phyloP scores from a whole-genome alignment of 2,329 filamentous ascomycete species.

The Fusarium floridanum region DNA sequence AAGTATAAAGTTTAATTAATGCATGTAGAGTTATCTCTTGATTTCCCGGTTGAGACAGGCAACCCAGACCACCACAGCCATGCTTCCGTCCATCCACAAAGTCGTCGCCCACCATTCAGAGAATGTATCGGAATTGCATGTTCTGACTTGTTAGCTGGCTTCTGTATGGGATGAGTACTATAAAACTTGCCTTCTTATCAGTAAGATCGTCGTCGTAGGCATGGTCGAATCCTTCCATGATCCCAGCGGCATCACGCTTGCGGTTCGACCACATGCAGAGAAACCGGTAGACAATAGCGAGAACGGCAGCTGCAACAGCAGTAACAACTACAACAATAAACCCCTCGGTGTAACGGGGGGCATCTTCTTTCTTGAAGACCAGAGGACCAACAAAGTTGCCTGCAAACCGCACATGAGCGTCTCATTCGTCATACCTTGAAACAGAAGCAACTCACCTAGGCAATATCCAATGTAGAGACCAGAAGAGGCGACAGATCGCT shows the following conservation, averaged over 20 bases:
- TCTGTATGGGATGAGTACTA: rapidly evolving
- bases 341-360: constrained; percentile 54
- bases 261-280: constrained; percentile 60
- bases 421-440: not conserved
- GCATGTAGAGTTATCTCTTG: not conserved
- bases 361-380: constrained; percentile 55
- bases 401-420: not conserved
- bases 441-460: constrained; percentile 48
- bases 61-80: not conserved
- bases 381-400: constrained; percentile 60
- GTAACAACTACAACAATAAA: constrained; percentile 56
- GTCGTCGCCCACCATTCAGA: constrained; percentile 1
- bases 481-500: constrained; percentile 61
- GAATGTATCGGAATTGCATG: constrained; percentile 37
- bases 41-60: not conserved
- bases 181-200: constrained; percentile 50
- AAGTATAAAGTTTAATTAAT: not conserved
- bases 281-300: constrained; percentile 59
- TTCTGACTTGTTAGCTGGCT: constrained; percentile 20
- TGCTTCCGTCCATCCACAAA: not conserved
- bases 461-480: constrained; percentile 66
- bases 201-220: constrained; percentile 66
- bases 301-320: constrained; percentile 43
- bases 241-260: constrained; percentile 56
- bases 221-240: constrained; percentile 63